These are phyloP conservation scores for Trametes hirsuta DNA, from an alignment of 1,284 basidiomycete genomes.

Conservation along the genomic window DNA sequence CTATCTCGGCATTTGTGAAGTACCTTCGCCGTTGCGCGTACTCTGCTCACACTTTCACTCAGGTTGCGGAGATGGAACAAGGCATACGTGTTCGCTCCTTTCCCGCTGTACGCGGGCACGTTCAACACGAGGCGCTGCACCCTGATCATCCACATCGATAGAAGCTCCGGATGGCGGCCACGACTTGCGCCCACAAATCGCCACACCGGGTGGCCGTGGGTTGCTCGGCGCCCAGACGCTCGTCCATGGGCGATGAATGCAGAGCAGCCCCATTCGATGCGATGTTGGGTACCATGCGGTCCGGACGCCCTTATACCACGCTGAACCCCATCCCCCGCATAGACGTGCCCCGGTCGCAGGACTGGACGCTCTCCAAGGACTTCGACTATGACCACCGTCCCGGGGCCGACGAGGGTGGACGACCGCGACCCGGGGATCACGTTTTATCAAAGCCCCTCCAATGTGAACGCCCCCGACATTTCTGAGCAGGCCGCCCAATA, in stretches of 20 bases:
- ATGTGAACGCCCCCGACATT: background rate
- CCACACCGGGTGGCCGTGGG: background rate
- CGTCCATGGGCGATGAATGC: background rate
- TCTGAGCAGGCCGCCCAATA: background rate
- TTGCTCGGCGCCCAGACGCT: background rate
- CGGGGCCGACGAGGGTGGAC: background rate
- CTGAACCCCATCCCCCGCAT: background rate
- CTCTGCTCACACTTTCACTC: too few species aligned
- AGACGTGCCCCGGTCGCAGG: background rate
- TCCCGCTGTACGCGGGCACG: too few species aligned
- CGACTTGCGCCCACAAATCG: background rate
- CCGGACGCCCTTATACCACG: background rate
- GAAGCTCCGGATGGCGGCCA: background rate
- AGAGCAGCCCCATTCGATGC: background rate
- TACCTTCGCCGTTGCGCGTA: too few species aligned
- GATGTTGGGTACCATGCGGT: background rate
- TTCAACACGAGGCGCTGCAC: too few species aligned
- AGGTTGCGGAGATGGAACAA: too few species aligned
- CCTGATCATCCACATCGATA: background rate
- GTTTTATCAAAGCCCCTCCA: background rate
- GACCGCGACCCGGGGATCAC: background rate
- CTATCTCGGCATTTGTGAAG: too few species aligned
- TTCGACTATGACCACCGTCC: too few species aligned
- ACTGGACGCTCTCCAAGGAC: background rate
- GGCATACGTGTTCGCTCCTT: too few species aligned